Base-by-base conservation (phyloP, 169 alveolate genomes). In the Cyclospora cayetanensis region DNA sequence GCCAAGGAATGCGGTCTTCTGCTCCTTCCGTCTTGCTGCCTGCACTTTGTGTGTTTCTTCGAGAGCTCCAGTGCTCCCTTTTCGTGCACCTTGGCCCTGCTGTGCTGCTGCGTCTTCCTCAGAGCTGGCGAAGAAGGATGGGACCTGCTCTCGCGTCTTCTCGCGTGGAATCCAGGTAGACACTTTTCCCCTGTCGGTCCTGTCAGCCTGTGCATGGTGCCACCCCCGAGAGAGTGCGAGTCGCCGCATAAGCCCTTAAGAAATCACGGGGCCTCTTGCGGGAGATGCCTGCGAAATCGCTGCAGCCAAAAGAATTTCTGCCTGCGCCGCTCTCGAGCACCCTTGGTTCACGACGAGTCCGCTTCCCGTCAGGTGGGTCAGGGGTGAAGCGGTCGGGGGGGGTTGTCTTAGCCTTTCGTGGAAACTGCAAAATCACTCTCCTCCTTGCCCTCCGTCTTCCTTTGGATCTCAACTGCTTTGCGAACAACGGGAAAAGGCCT, bases 111-210 rank as follows among this genome's bases (percentile, higher is more conserved):
- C n/a, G n/a, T n/a, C 34, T 60, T 74, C 31, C 42, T 7, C 82
- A 84, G 91, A 63, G 79, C 37, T 1, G 91, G 91, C 25, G 91
- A 84, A 7, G 83, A 84, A 63, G 91, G 91, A 7, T 84, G 91
- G 91, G 91, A 84, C 29, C 68, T 84, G 12, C 83, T 84, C 34
- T 9, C 63, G 42, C 80, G 53, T 42, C 83, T 84, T 12, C 91
- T 84, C 27, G 50, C 66, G 50, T 84, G 91, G 91, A 25, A 63
- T n/a, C 91, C 91, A 7, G 29, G 91, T 84, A 15, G n/a, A 15
- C 46, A 15, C 80, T 34, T 18, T 29, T 68, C 20, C 46, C 18
- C 46, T 68, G n/a, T 29, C 18, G n/a, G 12, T 68, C 27, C 65
- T 41, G 18, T 41, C 65, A 18, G 18, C 25, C 65, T 76, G 7